Conservation (phyloP, 179 eudicot species). For the Kewa caespitosa region DNA sequence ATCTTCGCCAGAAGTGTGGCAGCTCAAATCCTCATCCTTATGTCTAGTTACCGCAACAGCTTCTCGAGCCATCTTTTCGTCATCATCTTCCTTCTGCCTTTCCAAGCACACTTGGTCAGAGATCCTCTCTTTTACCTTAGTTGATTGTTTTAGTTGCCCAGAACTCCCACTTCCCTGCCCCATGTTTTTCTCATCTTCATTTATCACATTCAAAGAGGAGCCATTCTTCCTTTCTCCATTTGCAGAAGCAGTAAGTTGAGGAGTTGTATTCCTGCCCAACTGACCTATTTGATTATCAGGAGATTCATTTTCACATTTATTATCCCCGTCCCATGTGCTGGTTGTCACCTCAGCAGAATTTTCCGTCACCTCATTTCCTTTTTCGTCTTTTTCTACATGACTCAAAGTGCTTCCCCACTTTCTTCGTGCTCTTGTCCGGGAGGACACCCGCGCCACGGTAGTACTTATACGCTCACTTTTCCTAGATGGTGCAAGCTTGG, state of each 20-base stretch:
- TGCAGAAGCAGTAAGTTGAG: background rate
- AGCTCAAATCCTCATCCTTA: too few species aligned
- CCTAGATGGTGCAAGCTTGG: conserved; percentile 10
- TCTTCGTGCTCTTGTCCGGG: conserved; percentile 14
- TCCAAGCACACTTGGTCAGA: too few species aligned
- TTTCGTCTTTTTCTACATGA: background rate
- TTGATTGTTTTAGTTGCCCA: too few species aligned
- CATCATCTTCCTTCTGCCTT: too few species aligned
- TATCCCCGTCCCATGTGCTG: conserved; percentile 1
- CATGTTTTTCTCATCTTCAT: background rate
- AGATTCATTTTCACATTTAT: background rate
- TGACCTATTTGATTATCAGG: background rate
- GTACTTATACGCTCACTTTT: conserved; percentile 22
- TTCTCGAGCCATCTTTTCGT: too few species aligned
- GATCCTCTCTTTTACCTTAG: too few species aligned
- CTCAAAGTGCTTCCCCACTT: background rate
- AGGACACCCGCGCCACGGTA: conserved; percentile 8
- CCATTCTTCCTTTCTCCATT: background rate
- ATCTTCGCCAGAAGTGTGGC: too few species aligned
- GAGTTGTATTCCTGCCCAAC: background rate
- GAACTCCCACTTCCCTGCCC: background rate
- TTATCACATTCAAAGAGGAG: background rate
- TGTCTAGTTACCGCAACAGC: too few species aligned
- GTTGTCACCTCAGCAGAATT: background rate
- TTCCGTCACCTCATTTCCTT: background rate